Percentiles rank a stretch among this genome's conserved stretches.
phyloP scores from a whole-genome alignment of 2,329 filamentous ascomycete genomes.

The Monosporascus sp. region DNA sequence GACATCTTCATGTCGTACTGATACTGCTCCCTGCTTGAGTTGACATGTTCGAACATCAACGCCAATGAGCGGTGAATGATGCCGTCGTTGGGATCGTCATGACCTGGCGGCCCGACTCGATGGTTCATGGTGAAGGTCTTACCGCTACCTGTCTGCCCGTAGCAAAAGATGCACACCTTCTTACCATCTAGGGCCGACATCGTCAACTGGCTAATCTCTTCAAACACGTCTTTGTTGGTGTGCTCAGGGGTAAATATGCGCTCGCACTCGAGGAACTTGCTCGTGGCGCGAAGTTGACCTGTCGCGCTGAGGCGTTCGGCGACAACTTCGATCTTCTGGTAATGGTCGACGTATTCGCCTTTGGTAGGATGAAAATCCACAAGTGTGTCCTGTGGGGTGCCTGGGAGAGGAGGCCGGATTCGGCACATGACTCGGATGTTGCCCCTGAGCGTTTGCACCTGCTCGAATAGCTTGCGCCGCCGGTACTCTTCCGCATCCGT shows the following conservation, averaged over 20 bases:
- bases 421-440: slow-evolving; percentile 97
- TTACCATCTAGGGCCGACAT: slow-evolving; percentile 93
- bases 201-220: slow-evolving; percentile 92
- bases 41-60: slow-evolving; percentile 86
- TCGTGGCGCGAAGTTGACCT: not conserved
- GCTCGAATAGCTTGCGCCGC: slow-evolving; percentile 87
- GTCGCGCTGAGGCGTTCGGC: not conserved
- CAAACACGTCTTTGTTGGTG: slow-evolving; percentile 81
- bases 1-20: slow-evolving; percentile 85
- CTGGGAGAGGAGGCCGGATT: slow-evolving; percentile 66
- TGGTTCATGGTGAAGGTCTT: slow-evolving; percentile 89
- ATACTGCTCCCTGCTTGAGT: slow-evolving; percentile 75
- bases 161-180: slow-evolving; percentile 97
- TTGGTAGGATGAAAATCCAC: slow-evolving; percentile 45
- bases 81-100: slow-evolving; percentile 52
- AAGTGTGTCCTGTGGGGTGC: slow-evolving; percentile 57
- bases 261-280: slow-evolving; percentile 59
- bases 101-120: slow-evolving; percentile 21
- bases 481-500: slow-evolving; percentile 31
- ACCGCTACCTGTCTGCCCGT: slow-evolving; percentile 92
- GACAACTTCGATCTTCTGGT: slow-evolving; percentile 54
- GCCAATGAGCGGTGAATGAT: slow-evolving; percentile 92
- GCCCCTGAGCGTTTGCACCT: slow-evolving; percentile 91
- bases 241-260: slow-evolving; percentile 76
- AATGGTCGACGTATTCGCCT: slow-evolving; percentile 50